These are phyloP conservation scores for Diutina sp. DNA, from an alignment of 1,139 yeast species.

Conservation along the genomic window DNA sequence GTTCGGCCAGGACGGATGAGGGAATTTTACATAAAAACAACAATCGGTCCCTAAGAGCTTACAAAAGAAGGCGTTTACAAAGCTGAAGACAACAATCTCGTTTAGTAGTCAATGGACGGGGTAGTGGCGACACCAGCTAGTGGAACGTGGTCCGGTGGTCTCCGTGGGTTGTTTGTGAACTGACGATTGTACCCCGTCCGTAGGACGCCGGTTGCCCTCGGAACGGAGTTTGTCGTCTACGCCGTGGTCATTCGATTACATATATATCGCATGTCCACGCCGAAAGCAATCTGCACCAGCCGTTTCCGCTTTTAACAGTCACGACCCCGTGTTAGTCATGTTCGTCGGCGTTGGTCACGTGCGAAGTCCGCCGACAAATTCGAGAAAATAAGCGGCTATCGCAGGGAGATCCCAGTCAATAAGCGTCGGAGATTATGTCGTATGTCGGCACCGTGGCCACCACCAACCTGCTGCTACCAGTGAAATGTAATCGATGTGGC, in stretches of 20 bases:
- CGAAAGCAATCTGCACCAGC: neutral
- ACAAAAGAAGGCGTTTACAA: neutral
- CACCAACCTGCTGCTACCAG: no score
- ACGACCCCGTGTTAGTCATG: neutral
- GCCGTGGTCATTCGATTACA: neutral
- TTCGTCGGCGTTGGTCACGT: neutral
- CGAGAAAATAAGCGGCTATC: neutral
- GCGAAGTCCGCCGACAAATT: neutral
- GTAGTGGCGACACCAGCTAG: no score
- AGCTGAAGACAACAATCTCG: no score
- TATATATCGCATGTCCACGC: neutral
- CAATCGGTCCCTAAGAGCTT: neutral
- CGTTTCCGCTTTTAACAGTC: neutral
- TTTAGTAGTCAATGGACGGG: no score
- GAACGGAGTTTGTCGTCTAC: neutral
- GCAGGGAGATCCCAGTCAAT: neutral
- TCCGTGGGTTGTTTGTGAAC: neutral
- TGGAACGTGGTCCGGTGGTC: neutral
- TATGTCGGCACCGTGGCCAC: neutral
- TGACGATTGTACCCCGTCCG: neutral
- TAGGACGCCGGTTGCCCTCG: neutral
- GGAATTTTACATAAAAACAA: neutral
- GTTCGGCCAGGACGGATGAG: neutral
- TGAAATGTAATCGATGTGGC: no score
- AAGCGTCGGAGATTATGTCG: neutral